These are phyloP conservation scores for Cordia subcordata DNA, from an alignment of 257 asterid species.

Conservation along the genomic window DNA sequence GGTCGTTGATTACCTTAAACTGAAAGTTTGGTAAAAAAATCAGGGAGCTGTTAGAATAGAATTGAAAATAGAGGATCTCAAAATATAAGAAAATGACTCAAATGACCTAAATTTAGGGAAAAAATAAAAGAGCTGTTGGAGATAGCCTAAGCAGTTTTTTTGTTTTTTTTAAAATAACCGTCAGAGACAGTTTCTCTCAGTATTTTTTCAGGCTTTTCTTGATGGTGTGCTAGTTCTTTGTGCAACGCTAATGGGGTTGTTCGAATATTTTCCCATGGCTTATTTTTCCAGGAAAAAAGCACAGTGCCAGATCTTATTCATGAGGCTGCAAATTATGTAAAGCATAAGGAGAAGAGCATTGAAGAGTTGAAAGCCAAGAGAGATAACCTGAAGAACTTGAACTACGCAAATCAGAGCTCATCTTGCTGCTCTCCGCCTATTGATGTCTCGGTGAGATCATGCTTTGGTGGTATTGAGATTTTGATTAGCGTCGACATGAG, in stretches of 20 bases:
- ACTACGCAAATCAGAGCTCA: slow-evolving; percentile 2
- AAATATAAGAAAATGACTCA: too few relatives aligned
- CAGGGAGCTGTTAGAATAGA: too few relatives aligned
- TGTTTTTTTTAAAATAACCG: too few relatives aligned
- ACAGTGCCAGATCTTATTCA: slow-evolving; percentile 50
- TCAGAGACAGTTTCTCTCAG: too few relatives aligned
- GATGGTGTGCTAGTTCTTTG: background rate
- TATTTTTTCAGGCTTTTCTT: background rate
- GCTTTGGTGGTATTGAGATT: slow-evolving; percentile 39
- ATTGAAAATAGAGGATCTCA: too few relatives aligned
- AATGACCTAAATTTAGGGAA: too few relatives aligned
- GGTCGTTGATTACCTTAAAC: too few relatives aligned
- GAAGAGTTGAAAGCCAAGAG: slow-evolving; percentile 7
- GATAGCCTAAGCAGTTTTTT: too few relatives aligned
- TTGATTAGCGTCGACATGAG: slow-evolving; percentile 22
- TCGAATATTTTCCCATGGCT: background rate
- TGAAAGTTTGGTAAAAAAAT: too few relatives aligned
- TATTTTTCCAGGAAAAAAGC: slow-evolving; percentile 40
- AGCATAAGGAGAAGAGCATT: background rate
- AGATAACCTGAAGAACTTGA: slow-evolving; percentile 10
- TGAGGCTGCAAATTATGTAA: slow-evolving; percentile 31
- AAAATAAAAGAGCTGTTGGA: too few relatives aligned
- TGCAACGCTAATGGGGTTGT: too few relatives aligned
- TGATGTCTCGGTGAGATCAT: slow-evolving; percentile 29
- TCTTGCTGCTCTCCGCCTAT: slow-evolving; percentile 8